Evolutionary conservation across 768 basidiomycete species (phyloP), one percentile per base, ranked within the genome.

Genomic region (Pleurotus ostreatus): DNA sequence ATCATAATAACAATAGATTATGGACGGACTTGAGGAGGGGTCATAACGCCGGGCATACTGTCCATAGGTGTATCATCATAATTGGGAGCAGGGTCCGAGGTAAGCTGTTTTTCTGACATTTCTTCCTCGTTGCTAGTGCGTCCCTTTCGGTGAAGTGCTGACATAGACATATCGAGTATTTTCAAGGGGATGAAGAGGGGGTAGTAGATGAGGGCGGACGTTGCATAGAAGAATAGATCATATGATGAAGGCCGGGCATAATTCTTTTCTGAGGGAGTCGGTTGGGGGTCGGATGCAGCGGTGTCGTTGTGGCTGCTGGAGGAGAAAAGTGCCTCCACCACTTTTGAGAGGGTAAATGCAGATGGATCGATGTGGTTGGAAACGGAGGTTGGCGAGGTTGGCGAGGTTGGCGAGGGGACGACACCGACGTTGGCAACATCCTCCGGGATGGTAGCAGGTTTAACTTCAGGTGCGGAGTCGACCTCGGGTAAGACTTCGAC

Each of bases 141-240:
- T 23, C 38, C 34, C 22, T 39, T 53, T 34, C 38, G 40, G 46
- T 56, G 59, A 37, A 44, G 59, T 48, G 34, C 49, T 57, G 52
- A 55, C 59, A 56, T 62, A 56, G 65, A 46, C 4, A 61, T 55
- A 43, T 64, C 58, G 44, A 72, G 49, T 44, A 79, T 68, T 37
- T 73, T 72, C 37, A 78, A 73, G 45, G 83, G 78, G 47, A 84
- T 61, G 16, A 76, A 70, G 46, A 85, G 65, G 18, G 84, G 83
- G 60, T 78, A 78, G 41, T 70, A 66, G 55, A 82, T 69, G 61
- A 80, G 73, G 49, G 80, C 57, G 46, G 73, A 76, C 62, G 74
- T 82, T 56, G 79, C 70, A 56, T 82, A 65, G 37, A 79, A 74
- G 54, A 85, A 60, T 18, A 86, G 60, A 49, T 70, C 66, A 57